These are phyloP conservation scores for Penicillium sp. DNA, from an alignment of 2,329 filamentous ascomycete species.

Conservation along the genomic window DNA sequence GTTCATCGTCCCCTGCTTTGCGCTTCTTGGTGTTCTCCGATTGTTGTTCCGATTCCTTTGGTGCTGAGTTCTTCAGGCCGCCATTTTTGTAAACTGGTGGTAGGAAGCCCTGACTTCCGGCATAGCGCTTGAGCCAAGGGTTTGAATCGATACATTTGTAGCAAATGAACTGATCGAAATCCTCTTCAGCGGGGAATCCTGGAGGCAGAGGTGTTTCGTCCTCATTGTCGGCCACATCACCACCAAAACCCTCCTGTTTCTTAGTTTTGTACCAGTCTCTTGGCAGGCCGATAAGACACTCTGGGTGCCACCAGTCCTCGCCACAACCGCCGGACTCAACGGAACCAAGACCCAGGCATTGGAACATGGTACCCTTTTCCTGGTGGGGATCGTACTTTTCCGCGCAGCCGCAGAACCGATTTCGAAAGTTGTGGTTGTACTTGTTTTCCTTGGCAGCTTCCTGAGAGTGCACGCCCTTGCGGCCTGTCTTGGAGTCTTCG, in stretches of 20 bases:
- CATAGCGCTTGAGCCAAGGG: conserved; percentile 91
- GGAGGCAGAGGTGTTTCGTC: conserved; percentile 70
- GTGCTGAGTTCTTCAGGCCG: conserved; percentile 12
- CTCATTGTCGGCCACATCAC: conserved; percentile 26
- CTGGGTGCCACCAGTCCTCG: conserved; percentile 97
- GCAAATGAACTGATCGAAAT: conserved; percentile 88
- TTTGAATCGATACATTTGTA: conserved; percentile 88
- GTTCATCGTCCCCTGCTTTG: conserved; percentile 58
- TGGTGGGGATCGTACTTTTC: conserved; percentile 84
- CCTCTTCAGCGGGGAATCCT: conserved; percentile 84
- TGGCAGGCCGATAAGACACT: conserved; percentile 80
- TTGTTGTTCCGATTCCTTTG: conserved; percentile 6
- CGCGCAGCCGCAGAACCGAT: conserved; percentile 86
- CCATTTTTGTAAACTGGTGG: conserved; percentile 62
- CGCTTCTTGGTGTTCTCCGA: conserved; percentile 59
- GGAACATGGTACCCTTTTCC: conserved; percentile 97
- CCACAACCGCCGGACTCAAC: conserved; percentile 84
- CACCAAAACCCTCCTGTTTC: conserved; percentile 24
- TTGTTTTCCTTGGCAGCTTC: conserved; percentile 69
- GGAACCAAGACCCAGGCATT: conserved; percentile 83
- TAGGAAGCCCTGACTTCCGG: conserved; percentile 76
- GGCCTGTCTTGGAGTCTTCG: conserved; percentile 69
- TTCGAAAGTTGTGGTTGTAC: conserved; percentile 95
- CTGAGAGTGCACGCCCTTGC: conserved; percentile 78
- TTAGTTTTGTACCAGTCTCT: conserved; percentile 60